These are phyloP conservation scores for Debaryomyces psychrophilus DNA, from an alignment of 1,139 yeast genomes.

Conservation along the genomic window DNA sequence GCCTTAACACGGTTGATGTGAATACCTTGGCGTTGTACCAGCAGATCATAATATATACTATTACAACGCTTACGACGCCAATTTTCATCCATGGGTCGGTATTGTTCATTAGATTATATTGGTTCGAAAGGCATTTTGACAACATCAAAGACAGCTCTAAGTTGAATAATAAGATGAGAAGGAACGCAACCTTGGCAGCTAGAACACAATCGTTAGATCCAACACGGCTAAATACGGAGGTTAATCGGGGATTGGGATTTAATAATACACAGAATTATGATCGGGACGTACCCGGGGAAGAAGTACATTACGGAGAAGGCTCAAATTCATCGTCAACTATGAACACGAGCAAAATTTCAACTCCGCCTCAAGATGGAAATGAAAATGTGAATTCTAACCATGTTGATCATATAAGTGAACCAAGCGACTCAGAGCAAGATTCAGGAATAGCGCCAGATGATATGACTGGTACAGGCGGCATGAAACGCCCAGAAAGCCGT, in stretches of 20 bases:
- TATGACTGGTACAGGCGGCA: constrained; percentile 1
- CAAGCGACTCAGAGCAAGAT: constrained; percentile 30
- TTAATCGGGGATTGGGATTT: constrained; percentile 39
- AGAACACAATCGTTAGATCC: constrained; percentile 42
- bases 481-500: constrained; percentile 6
- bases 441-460: background rate
- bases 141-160: constrained; percentile 76
- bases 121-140: constrained; percentile 89
- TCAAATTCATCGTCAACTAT: constrained; percentile 23
- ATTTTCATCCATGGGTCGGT: constrained; percentile 84
- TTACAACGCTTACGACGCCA: constrained; percentile 77
- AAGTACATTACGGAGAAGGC: constrained; percentile 10
- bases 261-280: constrained; percentile 3
- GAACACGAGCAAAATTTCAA: constrained; percentile 1
- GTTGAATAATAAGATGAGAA: constrained; percentile 74
- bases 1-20: constrained; percentile 76
- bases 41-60: constrained; percentile 66
- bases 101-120: constrained; percentile 78
- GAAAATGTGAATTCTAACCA: constrained; percentile 15
- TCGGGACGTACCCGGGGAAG: constrained; percentile 2
- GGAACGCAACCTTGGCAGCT: constrained; percentile 74
- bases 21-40: constrained; percentile 70
- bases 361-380: constrained; percentile 3
- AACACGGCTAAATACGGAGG: constrained; percentile 40
- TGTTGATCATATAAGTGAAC: constrained; percentile 43